A percentile compares a stretch with the other conserved stretches of the same genome.
These are phyloP conservation scores for Aspergillus proliferans DNA, from an alignment of 2,329 filamentous ascomycete genomes.

Conservation along the genomic window DNA sequence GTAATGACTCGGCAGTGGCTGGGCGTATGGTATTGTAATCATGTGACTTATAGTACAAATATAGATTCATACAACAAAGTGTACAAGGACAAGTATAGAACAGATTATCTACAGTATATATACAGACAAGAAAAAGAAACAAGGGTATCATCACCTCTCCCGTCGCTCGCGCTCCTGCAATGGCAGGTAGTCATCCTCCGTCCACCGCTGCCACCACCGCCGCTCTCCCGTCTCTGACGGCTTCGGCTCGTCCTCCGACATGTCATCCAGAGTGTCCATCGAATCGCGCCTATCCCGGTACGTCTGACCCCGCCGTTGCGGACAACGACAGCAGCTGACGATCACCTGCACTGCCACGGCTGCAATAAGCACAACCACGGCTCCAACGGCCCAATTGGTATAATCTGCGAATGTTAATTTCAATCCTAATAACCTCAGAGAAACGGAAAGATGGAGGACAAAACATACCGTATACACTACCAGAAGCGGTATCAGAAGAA, in stretches of 20 bases:
- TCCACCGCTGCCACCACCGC: slow-evolving; percentile 31
- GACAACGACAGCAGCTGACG: background rate
- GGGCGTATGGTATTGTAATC: too few relatives aligned
- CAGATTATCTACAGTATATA: background rate
- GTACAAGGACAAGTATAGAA: too few relatives aligned
- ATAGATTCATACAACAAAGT: too few relatives aligned
- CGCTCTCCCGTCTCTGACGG: slow-evolving; percentile 1
- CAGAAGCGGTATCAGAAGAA: slow-evolving; percentile 1
- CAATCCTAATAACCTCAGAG: background rate
- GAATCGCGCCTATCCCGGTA: background rate
- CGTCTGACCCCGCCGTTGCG: background rate
- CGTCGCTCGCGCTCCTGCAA: slow-evolving; percentile 17
- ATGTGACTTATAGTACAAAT: too few relatives aligned
- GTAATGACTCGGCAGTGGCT: too few relatives aligned
- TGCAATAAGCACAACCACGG: background rate
- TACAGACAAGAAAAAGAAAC: background rate
- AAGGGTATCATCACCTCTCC: slow-evolving; percentile 7
- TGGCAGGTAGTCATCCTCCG: slow-evolving; percentile 17
- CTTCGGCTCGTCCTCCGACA: slow-evolving; percentile 12
- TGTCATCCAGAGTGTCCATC: slow-evolving; percentile 4
- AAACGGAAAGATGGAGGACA: background rate
- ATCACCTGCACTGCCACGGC: background rate
- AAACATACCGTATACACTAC: background rate
- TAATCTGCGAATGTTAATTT: too few relatives aligned
- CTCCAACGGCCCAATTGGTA: background rate